Evolutionary conservation across 2,329 filamentous ascomycete species (phyloP).

Genomic region (Cryphonectria carpinicola): DNA sequence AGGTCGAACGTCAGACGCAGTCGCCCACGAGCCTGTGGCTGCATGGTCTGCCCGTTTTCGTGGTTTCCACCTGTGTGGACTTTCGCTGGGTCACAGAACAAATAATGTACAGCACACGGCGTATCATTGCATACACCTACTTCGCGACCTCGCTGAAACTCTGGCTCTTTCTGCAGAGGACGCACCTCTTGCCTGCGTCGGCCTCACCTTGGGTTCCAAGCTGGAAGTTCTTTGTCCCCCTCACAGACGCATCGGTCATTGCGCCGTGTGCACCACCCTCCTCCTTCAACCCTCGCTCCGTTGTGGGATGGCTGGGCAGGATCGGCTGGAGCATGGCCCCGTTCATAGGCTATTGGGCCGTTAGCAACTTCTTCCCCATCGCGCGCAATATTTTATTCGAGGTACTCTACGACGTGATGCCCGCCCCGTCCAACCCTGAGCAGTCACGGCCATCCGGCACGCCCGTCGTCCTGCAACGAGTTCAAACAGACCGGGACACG

Average conservation of each 20-base stretch:
- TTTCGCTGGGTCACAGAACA: constrained; percentile 12
- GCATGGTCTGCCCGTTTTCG: constrained; percentile 46
- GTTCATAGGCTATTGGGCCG: constrained; percentile 50
- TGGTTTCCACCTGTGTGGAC: constrained; percentile 37
- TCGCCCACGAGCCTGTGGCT: constrained; percentile 41
- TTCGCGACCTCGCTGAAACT: constrained; percentile 55
- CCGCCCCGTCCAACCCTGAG: constrained; percentile 21
- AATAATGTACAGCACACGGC: constrained; percentile 17
- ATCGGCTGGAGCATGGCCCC: constrained; percentile 50
- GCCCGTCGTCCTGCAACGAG: constrained; percentile 5
- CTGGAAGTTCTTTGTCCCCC: constrained; percentile 58
- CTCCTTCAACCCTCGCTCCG: constrained; percentile 42
- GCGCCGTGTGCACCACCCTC: constrained; percentile 47
- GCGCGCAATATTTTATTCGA: constrained; percentile 30
- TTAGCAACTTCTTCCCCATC: constrained; percentile 13
- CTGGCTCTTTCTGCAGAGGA: constrained; percentile 56
- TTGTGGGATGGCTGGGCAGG: constrained; percentile 49
- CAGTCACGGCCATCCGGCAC: constrained; percentile 5
- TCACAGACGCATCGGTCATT: constrained; percentile 55
- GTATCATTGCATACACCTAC: constrained; percentile 35
- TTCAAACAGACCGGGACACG: constrained; percentile 6
- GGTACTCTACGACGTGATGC: constrained; percentile 19
- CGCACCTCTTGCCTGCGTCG: constrained; percentile 49
- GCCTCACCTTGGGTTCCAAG: constrained; percentile 47
- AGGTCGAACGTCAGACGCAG: constrained; percentile 40